These are phyloP conservation scores for Nannizziopsis barbatae DNA, from an alignment of 2,329 filamentous ascomycete species.

Conservation along the genomic window DNA sequence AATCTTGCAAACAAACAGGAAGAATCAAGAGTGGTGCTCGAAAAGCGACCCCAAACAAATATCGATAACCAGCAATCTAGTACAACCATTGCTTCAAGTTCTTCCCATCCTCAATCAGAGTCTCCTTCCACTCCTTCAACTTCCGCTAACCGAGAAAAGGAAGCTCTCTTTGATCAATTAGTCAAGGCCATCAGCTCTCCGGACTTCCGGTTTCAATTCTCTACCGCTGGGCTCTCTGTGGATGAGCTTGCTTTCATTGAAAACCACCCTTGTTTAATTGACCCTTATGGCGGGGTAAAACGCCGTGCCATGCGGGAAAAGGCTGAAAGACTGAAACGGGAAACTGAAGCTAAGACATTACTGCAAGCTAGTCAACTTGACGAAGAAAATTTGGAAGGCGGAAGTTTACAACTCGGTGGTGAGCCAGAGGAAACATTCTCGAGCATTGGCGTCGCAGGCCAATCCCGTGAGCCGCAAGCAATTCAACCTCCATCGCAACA, in stretches of 20 bases:
- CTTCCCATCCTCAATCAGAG: neutral
- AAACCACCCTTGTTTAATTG: constrained; percentile 66
- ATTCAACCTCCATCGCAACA: constrained; percentile 71
- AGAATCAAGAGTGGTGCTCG: constrained; percentile 25
- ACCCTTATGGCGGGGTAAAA: constrained; percentile 69
- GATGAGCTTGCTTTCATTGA: constrained; percentile 44
- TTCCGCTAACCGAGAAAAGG: constrained; percentile 19
- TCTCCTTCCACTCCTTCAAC: constrained; percentile 9
- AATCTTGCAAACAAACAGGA: constrained; percentile 30
- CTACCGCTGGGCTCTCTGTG: constrained; percentile 34
- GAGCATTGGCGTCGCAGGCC: constrained; percentile 26
- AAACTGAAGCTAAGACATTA: constrained; percentile 45
- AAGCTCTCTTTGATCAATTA: constrained; percentile 30
- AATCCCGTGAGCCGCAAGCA: constrained; percentile 49
- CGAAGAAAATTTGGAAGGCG: constrained; percentile 70
- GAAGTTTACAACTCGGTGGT: constrained; percentile 79
- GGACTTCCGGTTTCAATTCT: constrained; percentile 46
- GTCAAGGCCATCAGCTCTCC: constrained; percentile 39
- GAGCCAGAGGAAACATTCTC: constrained; percentile 74
- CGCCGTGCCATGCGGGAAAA: constrained; percentile 65
- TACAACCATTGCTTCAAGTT: constrained; percentile 16
- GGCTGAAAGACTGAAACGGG: constrained; percentile 43
- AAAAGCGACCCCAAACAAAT: constrained; percentile 21
- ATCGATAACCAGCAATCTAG: constrained; percentile 20
- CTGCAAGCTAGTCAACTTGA: constrained; percentile 42